Conservation (phyloP, 371 early-diverging fungal genomes). For the Encephalitozoon intestinalis region DNA sequence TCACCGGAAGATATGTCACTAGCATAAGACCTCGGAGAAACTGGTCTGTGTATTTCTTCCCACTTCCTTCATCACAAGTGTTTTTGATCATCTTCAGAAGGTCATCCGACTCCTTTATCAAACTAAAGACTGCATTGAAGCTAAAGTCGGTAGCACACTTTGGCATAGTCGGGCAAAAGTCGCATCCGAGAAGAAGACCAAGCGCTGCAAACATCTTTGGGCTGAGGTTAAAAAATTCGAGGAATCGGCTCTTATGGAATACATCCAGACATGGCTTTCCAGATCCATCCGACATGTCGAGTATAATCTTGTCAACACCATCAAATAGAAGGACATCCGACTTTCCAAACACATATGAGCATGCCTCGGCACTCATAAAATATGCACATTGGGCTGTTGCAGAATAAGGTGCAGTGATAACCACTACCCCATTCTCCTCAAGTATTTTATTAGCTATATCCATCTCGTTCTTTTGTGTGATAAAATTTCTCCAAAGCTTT, state of each 20-base stretch:
- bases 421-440: constrained; percentile 1
- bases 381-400: constrained; percentile 58
- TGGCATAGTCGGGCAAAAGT: constrained; percentile 57
- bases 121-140: constrained; percentile 1
- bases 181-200: constrained; percentile 51
- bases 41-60: constrained; percentile 17
- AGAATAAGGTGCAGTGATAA: constrained; percentile 56
- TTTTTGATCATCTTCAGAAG: not conserved
- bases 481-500: constrained; percentile 19
- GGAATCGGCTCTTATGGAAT: constrained; percentile 8
- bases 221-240: constrained; percentile 2
- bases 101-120: constrained; percentile 7
- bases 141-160: constrained; percentile 40
- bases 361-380: constrained; percentile 39
- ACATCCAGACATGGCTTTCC: not conserved
- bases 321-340: constrained; percentile 54
- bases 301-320: constrained; percentile 35
- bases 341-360: constrained; percentile 49
- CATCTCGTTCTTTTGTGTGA: constrained; percentile 36
- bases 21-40: constrained; percentile 21
- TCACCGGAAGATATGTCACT: constrained; percentile 48
- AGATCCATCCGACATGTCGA: constrained; percentile 16
- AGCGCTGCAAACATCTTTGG: not conserved
- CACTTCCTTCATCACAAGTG: not conserved
- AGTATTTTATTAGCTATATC: constrained; percentile 35